Evolutionary conservation across 768 basidiomycete genomes (phyloP), one percentile per base, ranked within the genome.

Genomic region (Leccinum subgranulosum): DNA sequence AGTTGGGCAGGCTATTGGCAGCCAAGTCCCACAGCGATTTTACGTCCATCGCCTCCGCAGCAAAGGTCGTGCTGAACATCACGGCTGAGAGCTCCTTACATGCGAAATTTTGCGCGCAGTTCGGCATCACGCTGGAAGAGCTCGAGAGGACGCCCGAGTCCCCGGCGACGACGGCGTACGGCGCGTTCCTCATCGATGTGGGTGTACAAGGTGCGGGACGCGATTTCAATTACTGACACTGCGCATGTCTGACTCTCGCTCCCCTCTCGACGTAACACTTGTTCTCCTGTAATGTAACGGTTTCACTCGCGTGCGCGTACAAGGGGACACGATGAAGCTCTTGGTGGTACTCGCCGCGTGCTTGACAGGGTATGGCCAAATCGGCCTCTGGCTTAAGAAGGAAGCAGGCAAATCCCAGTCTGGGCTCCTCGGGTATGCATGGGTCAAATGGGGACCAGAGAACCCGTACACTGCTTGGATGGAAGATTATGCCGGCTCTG

Each of bases 281-380:
- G 36, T 34, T 2, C 14, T 34, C 33, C 14, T 39, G 17, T 39
- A 17, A 39, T 39, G 21, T 9, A 21, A 9, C 17, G 21, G 21
- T 19, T 49, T 28, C 14, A 27, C 21, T 19, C 8, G 53, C 39
- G n/a, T 8, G 12, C 21, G 41, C 19, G 41, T 19, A 23, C 55
- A 83, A 31, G 91, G 92, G 0, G 92, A 94, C 66, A 70, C 81
- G 4, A 80, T 82, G 34, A 86, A 82, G 58, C 75, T 95, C 6
- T 67, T 88, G n/a, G 85, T 97, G 75, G 88, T 91, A 0, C 79
- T 94, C 1, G 84, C 89, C 10, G 87, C 91, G 8, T 98, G 95
- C 68, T 77, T 96, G 9, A 74, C 96, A 0, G 95, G 94, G 3
- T 98, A 97, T 67, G 94, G 94, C 11, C 91, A 96, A 69, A 92